A percentile compares a stretch with the other conserved stretches of the same genome.
Evolutionary conservation across 441 rosid genomes (phyloP).

Genomic region (Gossypium trilobum): DNA sequence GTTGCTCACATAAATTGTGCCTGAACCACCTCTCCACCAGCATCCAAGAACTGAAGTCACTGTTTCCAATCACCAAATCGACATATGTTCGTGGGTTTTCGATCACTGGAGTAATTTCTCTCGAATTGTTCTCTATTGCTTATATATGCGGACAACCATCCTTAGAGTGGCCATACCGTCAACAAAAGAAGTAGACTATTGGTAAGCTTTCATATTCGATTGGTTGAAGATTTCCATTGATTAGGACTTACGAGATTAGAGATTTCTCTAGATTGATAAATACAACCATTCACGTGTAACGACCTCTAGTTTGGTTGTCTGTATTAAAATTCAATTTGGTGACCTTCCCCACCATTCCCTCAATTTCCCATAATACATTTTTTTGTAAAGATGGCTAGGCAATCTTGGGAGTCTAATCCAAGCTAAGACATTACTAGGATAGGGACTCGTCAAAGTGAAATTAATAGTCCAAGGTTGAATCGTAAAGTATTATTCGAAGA

Average conservation of each 20-base stretch:
- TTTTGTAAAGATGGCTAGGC: background rate
- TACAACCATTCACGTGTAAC: background rate
- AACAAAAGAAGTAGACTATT: background rate
- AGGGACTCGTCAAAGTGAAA: background rate
- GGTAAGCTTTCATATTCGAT: background rate
- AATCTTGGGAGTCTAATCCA: background rate
- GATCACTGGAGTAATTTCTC: background rate
- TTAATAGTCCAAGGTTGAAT: background rate
- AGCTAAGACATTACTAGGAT: background rate
- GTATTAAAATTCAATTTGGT: background rate
- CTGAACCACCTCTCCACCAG: background rate
- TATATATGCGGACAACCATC: background rate
- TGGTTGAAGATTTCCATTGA: background rate
- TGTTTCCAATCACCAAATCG: background rate
- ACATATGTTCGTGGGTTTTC: background rate
- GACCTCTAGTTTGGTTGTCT: background rate
- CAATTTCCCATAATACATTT: background rate
- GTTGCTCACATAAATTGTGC: background rate
- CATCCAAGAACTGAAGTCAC: background rate
- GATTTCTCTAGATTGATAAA: background rate
- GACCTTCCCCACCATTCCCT: background rate
- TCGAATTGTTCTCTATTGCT: background rate
- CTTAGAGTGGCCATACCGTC: background rate
- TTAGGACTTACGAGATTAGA: background rate
- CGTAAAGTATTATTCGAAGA: too few species aligned